phyloP scores from a whole-genome alignment of 2,329 filamentous ascomycete species.

The Arthrobotrys megalospora region DNA sequence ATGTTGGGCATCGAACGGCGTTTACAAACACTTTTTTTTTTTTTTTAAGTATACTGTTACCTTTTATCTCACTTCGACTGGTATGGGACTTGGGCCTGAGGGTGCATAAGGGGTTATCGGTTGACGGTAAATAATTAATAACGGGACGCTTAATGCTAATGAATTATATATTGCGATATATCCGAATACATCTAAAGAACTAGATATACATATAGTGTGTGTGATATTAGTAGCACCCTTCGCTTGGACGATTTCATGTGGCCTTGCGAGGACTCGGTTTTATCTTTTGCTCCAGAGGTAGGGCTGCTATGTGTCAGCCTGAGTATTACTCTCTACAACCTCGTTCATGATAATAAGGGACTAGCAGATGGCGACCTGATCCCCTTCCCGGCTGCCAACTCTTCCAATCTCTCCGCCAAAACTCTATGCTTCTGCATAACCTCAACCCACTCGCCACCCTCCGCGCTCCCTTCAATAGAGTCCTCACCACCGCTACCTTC shows the following conservation, averaged over 20 bases:
- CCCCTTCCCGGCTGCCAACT: constrained; percentile 61
- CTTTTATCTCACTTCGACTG: constrained; percentile 3
- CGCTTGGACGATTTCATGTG: too few relatives aligned
- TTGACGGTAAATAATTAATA: background rate
- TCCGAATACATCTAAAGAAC: background rate
- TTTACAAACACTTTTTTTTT: constrained; percentile 23
- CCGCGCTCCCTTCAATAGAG: constrained; percentile 67
- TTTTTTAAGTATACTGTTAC: background rate
- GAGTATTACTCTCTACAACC: background rate
- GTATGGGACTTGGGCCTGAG: background rate
- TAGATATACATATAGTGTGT: background rate
- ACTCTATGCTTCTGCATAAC: constrained; percentile 89
- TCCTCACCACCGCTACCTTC: constrained; percentile 64
- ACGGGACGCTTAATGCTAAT: background rate
- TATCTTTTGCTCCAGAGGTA: background rate
- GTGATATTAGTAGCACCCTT: background rate
- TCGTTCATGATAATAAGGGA: constrained; percentile 36
- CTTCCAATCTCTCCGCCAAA: constrained; percentile 82
- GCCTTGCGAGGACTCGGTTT: too few relatives aligned
- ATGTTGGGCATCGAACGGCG: constrained; percentile 30
- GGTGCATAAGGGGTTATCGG: background rate
- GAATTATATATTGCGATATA: background rate
- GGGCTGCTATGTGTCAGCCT: background rate
- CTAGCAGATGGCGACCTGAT: constrained; percentile 47
- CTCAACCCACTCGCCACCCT: constrained; percentile 82